Evolutionary conservation across 2,329 filamentous ascomycete genomes (phyloP).

Genomic region (Sclerotinia spermophila): DNA sequence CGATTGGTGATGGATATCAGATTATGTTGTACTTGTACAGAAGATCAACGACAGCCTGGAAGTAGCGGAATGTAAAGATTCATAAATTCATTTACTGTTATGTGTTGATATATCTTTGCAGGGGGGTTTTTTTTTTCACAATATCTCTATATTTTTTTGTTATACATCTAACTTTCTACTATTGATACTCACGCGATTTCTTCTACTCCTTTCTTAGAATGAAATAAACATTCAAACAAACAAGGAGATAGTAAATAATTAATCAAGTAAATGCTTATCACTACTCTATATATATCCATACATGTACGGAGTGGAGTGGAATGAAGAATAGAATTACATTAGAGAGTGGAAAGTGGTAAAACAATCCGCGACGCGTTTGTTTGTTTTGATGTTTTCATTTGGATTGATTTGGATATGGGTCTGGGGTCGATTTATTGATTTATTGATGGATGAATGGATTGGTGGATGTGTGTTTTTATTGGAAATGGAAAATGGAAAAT

Average conservation of each 20-base stretch:
- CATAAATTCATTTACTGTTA: neutral
- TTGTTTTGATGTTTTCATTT: slow-evolving; percentile 22
- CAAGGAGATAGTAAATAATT: no score
- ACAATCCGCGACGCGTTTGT: neutral
- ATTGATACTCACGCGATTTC: no score
- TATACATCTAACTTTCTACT: no score
- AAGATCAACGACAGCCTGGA: slow-evolving; percentile 1
- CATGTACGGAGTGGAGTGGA: neutral
- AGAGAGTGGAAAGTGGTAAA: neutral
- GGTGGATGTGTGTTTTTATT: no score
- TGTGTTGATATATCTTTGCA: neutral
- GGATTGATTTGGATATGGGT: slow-evolving; percentile 29
- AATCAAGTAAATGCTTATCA: no score
- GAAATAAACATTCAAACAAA: no score
- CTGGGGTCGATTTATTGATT: no score
- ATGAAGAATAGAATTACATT: accelerated
- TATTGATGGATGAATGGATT: no score
- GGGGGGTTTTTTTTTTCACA: no score
- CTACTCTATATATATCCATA: no score
- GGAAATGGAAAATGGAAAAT: neutral
- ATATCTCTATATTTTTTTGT: no score
- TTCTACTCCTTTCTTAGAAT: no score
- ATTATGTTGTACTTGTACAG: slow-evolving; percentile 11
- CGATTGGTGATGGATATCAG: slow-evolving; percentile 1
- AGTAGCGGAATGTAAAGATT: neutral